A percentile compares a stretch with the other conserved stretches of the same genome.
phyloP scores from a whole-genome alignment of 1,284 basidiomycete species.

The Moesziomyces sp. region DNA sequence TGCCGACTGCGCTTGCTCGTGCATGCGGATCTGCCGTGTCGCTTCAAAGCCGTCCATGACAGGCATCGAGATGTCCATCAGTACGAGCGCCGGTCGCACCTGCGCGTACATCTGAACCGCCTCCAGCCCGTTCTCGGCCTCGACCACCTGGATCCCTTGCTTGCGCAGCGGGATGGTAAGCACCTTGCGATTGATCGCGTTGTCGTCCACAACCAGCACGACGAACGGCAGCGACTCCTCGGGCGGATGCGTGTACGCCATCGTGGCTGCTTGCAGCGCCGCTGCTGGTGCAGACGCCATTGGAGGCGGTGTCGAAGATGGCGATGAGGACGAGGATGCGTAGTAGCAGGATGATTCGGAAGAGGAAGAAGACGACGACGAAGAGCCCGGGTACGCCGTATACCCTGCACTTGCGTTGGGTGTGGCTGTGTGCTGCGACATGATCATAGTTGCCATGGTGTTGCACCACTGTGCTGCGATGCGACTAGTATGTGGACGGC shows the following conservation, averaged over 20 bases:
- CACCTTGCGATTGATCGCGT: slow-evolving; percentile 58
- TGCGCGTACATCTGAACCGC: slow-evolving; percentile 47
- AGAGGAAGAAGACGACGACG: slow-evolving; percentile 9
- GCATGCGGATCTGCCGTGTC: slow-evolving; percentile 46
- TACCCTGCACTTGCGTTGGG: slow-evolving; percentile 14
- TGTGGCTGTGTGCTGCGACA: slow-evolving; percentile 24
- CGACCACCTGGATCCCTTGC: slow-evolving; percentile 42
- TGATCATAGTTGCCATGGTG: slow-evolving; percentile 9
- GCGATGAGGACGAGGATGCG: slow-evolving; percentile 25
- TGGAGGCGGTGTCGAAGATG: slow-evolving; percentile 23
- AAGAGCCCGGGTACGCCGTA: slow-evolving; percentile 16
- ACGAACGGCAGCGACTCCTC: slow-evolving; percentile 33
- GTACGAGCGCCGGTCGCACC: slow-evolving; percentile 41
- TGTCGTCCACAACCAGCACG: slow-evolving; percentile 62
- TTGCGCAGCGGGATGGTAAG: slow-evolving; percentile 49
- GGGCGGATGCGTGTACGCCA: slow-evolving; percentile 13
- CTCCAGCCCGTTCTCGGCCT: slow-evolving; percentile 53
- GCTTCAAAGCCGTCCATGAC: slow-evolving; percentile 59
- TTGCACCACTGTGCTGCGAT: not conserved
- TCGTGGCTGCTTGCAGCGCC: slow-evolving; percentile 13
- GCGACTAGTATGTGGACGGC: not conserved
- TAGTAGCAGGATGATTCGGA: slow-evolving; percentile 26
- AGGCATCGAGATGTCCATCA: slow-evolving; percentile 65
- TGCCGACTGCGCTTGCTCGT: slow-evolving; percentile 20
- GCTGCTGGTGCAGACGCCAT: slow-evolving; percentile 6